These are phyloP conservation scores for Sarocladium oryzae DNA, from an alignment of 2,329 filamentous ascomycete species.

Conservation along the genomic window DNA sequence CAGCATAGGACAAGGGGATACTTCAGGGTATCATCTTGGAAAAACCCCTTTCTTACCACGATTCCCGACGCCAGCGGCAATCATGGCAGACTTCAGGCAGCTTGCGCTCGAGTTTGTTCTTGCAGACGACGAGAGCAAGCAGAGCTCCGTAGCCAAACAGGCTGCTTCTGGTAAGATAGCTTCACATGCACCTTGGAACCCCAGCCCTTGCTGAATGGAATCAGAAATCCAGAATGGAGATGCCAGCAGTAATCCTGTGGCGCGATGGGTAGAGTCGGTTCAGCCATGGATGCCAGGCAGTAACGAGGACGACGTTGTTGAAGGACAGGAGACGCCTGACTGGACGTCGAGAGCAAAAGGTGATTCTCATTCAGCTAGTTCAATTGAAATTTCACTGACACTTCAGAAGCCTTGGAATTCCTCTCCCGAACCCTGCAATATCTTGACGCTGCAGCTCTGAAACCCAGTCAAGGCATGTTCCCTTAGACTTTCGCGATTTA, in stretches of 20 bases:
- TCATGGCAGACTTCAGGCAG: conserved; percentile 46
- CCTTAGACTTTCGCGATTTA: neutral
- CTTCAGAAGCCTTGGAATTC: conserved; percentile 44
- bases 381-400: neutral
- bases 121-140: conserved; percentile 37
- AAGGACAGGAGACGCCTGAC: conserved; percentile 38
- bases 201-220: conserved; percentile 13
- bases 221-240: conserved; percentile 39
- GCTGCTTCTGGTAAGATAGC: conserved; percentile 33
- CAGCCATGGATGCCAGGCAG: conserved; percentile 46
- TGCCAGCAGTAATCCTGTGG: conserved; percentile 38
- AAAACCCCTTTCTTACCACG: no score
- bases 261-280: conserved; percentile 50
- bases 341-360: conserved; percentile 49
- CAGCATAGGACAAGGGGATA: no score
- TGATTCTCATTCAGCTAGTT: conserved; percentile 15
- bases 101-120: conserved; percentile 50
- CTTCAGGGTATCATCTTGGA: no score
- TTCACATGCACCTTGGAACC: neutral
- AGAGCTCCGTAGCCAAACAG: conserved; percentile 34
- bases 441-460: conserved; percentile 39
- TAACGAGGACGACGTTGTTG: conserved; percentile 30
- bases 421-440: conserved; percentile 45
- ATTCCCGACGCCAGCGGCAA: no score
- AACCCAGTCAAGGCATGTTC: conserved; percentile 40